Evolutionary conservation across 257 asterid species (phyloP).

Genomic region (Solanum lycopersicoides): DNA sequence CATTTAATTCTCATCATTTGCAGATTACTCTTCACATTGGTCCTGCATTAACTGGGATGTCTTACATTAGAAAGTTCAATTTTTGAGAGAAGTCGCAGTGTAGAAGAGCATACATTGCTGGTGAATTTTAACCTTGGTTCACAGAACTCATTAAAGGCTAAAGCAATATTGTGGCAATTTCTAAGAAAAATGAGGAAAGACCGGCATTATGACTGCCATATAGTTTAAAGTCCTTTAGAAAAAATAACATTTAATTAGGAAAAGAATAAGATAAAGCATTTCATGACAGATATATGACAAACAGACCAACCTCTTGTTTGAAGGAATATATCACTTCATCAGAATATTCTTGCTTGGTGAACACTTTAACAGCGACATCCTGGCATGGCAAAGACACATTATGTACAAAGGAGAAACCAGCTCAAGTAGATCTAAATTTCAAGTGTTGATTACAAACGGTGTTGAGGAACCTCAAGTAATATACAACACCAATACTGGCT

Average conservation of each 20-base stretch:
- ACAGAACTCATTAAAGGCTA: neutral
- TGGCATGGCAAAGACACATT: slow-evolving; percentile 23
- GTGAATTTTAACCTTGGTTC: neutral
- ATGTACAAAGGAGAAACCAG: slow-evolving; percentile 4
- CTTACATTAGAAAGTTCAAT: neutral
- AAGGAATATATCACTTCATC: slow-evolving; percentile 72
- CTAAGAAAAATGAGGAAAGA: neutral
- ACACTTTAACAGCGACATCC: slow-evolving; percentile 98
- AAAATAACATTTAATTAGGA: neutral
- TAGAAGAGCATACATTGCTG: neutral
- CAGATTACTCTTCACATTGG: neutral
- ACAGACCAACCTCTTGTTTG: slow-evolving; percentile 75
- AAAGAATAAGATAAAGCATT: neutral
- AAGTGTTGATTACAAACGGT: neutral
- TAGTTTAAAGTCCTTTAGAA: neutral
- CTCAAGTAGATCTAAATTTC: neutral
- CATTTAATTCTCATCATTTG: neutral
- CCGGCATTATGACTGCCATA: neutral
- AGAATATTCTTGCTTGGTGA: slow-evolving; percentile 78
- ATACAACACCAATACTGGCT: neutral
- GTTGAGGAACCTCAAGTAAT: neutral
- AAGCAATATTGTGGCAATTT: neutral
- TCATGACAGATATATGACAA: neutral
- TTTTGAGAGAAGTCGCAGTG: neutral
- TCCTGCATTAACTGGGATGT: neutral